phyloP scores from a whole-genome alignment of 2,329 filamentous ascomycete species.

The Aspergillus fijiensis region DNA sequence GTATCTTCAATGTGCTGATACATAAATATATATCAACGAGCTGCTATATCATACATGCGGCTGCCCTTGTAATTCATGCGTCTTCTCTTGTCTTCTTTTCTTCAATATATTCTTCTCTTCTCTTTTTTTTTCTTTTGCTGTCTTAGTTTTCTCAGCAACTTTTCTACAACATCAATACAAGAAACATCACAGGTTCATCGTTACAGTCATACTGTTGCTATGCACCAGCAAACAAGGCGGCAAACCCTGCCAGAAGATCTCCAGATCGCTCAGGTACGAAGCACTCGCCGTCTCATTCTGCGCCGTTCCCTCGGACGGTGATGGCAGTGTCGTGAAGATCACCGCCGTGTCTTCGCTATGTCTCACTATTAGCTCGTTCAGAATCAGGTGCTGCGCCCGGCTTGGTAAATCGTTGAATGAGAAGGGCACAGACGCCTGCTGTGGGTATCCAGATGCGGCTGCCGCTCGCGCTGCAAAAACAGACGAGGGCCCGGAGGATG shows the following conservation, averaged over 20 bases:
- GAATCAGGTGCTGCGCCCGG: constrained; percentile 78
- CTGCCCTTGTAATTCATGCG: neutral
- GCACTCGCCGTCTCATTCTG: constrained; percentile 68
- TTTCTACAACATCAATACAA: neutral
- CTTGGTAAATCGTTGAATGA: constrained; percentile 86
- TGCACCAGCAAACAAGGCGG: constrained; percentile 77
- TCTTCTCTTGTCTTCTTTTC: neutral
- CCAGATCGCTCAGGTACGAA: constrained; percentile 73
- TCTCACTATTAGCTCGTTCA: constrained; percentile 77
- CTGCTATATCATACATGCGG: neutral
- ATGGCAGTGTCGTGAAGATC: constrained; percentile 78
- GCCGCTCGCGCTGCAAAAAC: constrained; percentile 12
- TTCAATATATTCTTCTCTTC: neutral
- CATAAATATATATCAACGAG: neutral
- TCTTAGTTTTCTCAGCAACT: neutral
- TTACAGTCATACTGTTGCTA: constrained; percentile 89
- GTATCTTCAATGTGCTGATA: neutral
- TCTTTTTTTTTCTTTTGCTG: neutral
- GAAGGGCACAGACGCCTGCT: constrained; percentile 64
- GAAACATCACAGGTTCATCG: constrained; percentile 41
- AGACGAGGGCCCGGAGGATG: constrained; percentile 21
- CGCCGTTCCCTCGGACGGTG: constrained; percentile 74
- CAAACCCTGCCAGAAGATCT: constrained; percentile 73
- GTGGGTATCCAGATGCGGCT: constrained; percentile 51
- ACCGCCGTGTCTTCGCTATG: constrained; percentile 72